These are phyloP conservation scores for Phytophthora colocasiae DNA, from an alignment of 352 stramenopile genomes.

Conservation along the genomic window DNA sequence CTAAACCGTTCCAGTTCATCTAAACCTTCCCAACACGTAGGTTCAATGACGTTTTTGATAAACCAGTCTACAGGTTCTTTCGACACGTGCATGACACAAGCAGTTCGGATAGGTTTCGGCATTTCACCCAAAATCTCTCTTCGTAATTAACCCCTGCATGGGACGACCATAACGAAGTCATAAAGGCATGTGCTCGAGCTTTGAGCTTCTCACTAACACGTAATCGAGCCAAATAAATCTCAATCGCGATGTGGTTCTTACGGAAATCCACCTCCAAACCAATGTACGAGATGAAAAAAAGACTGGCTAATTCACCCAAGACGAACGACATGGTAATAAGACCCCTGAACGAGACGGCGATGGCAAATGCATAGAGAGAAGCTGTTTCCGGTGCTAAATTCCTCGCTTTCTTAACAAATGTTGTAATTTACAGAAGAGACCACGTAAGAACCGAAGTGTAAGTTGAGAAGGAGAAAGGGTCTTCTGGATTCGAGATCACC, in stretches of 20 bases:
- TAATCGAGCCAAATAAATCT: conserved; percentile 49
- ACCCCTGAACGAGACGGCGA: conserved; percentile 49
- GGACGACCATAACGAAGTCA: conserved; percentile 65
- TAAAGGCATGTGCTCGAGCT: conserved; percentile 44
- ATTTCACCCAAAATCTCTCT: no score
- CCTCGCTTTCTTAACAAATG: conserved; percentile 57
- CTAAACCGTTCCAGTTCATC: no score
- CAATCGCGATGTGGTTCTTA: conserved; percentile 62
- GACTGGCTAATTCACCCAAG: conserved; percentile 54
- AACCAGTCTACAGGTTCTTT: no score
- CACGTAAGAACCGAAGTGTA: conserved; percentile 45
- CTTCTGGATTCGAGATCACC: conserved; percentile 33
- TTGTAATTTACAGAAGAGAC: conserved; percentile 53
- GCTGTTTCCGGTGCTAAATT: conserved; percentile 26
- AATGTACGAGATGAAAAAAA: conserved; percentile 69
- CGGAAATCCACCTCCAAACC: conserved; percentile 67
- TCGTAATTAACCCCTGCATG: conserved; percentile 64
- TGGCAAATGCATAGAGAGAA: conserved; percentile 48
- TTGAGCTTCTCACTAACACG: conserved; percentile 42
- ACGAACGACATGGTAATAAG: conserved; percentile 65
- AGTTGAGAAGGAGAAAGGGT: conserved; percentile 30
- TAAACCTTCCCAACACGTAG: no score
- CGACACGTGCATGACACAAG: no score
- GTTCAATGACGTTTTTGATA: no score
- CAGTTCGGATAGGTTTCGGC: no score